A percentile compares a stretch with the other conserved stretches of the same genome.
phyloP scores from a whole-genome alignment of 441 rosid species.

The Daphne laureola region DNA sequence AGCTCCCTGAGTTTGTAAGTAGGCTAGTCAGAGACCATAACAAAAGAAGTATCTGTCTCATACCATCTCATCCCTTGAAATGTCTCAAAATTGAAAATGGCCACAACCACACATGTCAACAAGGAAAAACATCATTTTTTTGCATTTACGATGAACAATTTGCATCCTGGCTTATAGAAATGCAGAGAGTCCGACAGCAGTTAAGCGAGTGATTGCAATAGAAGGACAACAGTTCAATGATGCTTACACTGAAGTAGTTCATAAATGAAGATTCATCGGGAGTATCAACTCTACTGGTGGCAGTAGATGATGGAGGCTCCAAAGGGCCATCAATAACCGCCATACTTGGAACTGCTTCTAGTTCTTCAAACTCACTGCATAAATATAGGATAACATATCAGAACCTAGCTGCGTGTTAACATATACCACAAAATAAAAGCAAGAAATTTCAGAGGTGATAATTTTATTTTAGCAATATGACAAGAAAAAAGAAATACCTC shows the following conservation, averaged over 20 bases:
- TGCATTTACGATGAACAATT: too few relatives aligned
- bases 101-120: too few relatives aligned
- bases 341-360: slow-evolving; percentile 84
- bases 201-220: too few relatives aligned
- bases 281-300: slow-evolving; percentile 30
- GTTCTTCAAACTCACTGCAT: slow-evolving; percentile 85
- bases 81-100: not conserved
- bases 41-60: not conserved
- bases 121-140: too few relatives aligned
- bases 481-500: slow-evolving; percentile 29
- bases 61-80: not conserved
- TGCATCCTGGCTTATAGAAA: too few relatives aligned
- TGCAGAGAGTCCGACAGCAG: too few relatives aligned
- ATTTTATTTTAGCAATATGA: not conserved
- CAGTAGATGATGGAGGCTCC: slow-evolving; percentile 58
- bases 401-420: too few relatives aligned
- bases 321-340: slow-evolving; percentile 80
- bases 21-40: slow-evolving; percentile 13
- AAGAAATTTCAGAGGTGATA: not conserved
- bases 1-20: slow-evolving; percentile 48
- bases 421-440: not conserved
- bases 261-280: slow-evolving; percentile 76
- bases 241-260: slow-evolving; percentile 79
- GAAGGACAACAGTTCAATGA: not conserved
- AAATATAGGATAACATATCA: not conserved